phyloP scores from a whole-genome alignment of 306 rosid genomes.

The Argentina anserina region DNA sequence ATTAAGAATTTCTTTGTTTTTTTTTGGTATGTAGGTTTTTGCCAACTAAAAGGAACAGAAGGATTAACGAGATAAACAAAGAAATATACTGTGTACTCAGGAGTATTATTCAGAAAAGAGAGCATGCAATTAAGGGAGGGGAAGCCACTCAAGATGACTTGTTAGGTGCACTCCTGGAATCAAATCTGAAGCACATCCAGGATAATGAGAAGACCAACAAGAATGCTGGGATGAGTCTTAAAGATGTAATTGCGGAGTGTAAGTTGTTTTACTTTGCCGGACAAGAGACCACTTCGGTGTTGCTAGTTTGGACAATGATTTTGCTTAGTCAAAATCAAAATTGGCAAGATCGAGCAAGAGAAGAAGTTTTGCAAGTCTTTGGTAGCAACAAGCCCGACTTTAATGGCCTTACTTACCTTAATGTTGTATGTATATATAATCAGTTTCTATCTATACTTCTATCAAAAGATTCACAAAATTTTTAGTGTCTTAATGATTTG shows the following conservation, averaged over 20 bases:
- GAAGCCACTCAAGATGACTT: slow-evolving; percentile 8
- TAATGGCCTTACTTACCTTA: slow-evolving; percentile 18
- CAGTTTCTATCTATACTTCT: too few relatives aligned
- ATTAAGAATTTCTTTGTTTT: too few relatives aligned
- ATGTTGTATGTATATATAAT: slow-evolving; percentile 14
- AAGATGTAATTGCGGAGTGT: slow-evolving; percentile 29
- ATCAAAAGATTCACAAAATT: too few relatives aligned
- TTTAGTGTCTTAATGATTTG: too few relatives aligned
- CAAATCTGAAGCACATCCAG: slow-evolving; percentile 6
- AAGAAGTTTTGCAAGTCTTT: slow-evolving; percentile 23
- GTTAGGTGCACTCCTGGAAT: slow-evolving; percentile 7
- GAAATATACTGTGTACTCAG: slow-evolving; percentile 19
- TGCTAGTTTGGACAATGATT: slow-evolving; percentile 33
- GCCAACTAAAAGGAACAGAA: slow-evolving; percentile 23
- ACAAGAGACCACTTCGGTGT: slow-evolving; percentile 32
- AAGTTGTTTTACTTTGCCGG: slow-evolving; percentile 38
- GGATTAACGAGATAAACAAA: slow-evolving; percentile 24
- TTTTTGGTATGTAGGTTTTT: slow-evolving; percentile 27
- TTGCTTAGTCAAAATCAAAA: slow-evolving; percentile 11
- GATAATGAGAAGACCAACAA: slow-evolving; percentile 4
- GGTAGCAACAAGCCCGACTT: slow-evolving; percentile 21
- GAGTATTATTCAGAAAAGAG: slow-evolving; percentile 27
- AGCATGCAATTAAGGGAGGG: slow-evolving; percentile 23
- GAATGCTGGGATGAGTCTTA: slow-evolving; percentile 15
- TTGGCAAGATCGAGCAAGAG: slow-evolving; percentile 35